A percentile compares a stretch with the other conserved stretches of the same genome.
Conservation (phyloP, 768 basidiomycete species). For the Mrakia frigida region DNA sequence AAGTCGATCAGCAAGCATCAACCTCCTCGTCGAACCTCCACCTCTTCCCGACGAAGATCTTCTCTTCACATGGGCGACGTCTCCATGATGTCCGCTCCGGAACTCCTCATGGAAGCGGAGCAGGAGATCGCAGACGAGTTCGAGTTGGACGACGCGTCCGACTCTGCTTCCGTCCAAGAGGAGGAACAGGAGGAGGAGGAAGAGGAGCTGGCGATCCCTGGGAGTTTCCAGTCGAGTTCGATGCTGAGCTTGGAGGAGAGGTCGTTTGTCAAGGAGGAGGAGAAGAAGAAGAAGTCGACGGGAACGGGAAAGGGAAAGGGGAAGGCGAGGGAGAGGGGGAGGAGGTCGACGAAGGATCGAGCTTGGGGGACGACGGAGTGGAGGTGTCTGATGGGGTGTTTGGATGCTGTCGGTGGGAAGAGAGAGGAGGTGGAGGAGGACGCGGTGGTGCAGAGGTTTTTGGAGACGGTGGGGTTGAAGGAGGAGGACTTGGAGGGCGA, state of each 20-base stretch:
- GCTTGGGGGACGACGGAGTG: constrained; percentile 25
- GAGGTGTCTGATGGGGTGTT: constrained; percentile 21
- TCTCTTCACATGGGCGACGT: constrained; percentile 18
- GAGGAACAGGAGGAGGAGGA: background rate
- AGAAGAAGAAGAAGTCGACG: background rate
- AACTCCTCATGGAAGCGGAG: constrained; percentile 32
- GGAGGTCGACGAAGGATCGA: background rate
- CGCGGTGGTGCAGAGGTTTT: background rate
- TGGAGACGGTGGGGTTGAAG: background rate
- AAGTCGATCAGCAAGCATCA: background rate
- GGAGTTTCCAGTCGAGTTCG: constrained; percentile 12
- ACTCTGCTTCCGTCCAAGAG: background rate
- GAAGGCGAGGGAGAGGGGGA: background rate
- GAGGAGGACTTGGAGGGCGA: constrained; percentile 21
- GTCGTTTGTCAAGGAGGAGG: background rate
- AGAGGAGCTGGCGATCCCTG: constrained; percentile 17
- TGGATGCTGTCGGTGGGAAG: constrained; percentile 7
- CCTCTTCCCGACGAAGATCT: background rate
- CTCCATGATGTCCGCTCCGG: constrained; percentile 28
- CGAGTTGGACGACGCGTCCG: background rate
- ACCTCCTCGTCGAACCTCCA: background rate
- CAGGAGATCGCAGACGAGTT: constrained; percentile 29
- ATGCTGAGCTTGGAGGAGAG: background rate
- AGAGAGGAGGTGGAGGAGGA: background rate
- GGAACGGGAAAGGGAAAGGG: background rate